Evolutionary conservation across 768 basidiomycete genomes (phyloP), one percentile per base, ranked within the genome.

Genomic region (Phlebiopsis flavidoalba): DNA sequence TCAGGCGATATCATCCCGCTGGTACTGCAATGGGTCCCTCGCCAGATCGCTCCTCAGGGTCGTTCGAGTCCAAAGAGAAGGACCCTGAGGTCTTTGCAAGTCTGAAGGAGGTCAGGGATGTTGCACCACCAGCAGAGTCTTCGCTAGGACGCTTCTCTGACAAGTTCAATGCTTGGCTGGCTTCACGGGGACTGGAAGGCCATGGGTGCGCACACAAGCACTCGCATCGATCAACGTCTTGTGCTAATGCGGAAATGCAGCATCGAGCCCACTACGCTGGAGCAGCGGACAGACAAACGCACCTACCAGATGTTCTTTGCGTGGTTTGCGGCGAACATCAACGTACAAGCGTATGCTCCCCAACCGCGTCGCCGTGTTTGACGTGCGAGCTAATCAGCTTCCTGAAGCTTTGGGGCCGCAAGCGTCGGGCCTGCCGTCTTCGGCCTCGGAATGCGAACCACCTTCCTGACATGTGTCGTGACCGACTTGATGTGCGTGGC

Each of bases 311-410:
- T 87, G 64, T 88, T 88, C 75, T 84, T 85, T 63, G 75, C 87
- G 3, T 89, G 87, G 88, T 85, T 88, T 66, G 83, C 87, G 3
- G 80, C 81, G 59, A 88, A 88, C 67, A 79, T 85, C 71, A 88
- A 88, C 63, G 80, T 88, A 46, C 74, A 86, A 15, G 80, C 79
- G 73, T 87, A 19, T 33, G 78, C 54, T n/a, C 40, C 10, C 33
- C 24, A 17, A 22, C 48, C 40, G 15, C 7, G 35, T n/a, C 2
- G 35, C 17, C 14, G 15, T 2, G 24, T 12, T 19, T 19, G 52
- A 31, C n/a, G 40, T 43, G 17, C 26, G 26, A 17, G 40, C 40
- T 43, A 15, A 33, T 57, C 50, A 8, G 55, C 15, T 2, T 50
- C 19, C 4, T 26, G 7, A 10, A 81, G 80, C 14, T 76, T 83